Percentiles rank a stretch among this genome's conserved stretches.
These are phyloP conservation scores for Endocladia muricata DNA, from an alignment of 31 red algal genomes.

Conservation along the genomic window DNA sequence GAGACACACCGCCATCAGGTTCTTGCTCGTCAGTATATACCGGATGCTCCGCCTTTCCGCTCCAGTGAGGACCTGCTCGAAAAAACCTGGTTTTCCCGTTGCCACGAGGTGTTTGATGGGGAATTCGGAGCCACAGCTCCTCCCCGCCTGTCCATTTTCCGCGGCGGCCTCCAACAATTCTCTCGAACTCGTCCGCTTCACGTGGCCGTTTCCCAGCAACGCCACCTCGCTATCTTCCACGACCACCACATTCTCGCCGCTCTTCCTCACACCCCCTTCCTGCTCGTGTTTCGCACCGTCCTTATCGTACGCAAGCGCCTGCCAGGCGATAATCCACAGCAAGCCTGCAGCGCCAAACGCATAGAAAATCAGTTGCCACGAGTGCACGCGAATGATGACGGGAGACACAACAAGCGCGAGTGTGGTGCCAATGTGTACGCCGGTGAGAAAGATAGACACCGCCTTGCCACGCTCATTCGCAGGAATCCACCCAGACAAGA, in stretches of 20 bases:
- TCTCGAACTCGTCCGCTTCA: no score
- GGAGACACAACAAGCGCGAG: constrained; percentile 55
- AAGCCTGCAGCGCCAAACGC: constrained; percentile 44
- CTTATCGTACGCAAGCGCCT: constrained; percentile 37
- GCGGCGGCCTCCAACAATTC: neutral
- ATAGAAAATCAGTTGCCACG: constrained; percentile 65
- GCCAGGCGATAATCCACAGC: constrained; percentile 58
- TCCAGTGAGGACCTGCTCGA: neutral
- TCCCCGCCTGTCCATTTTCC: neutral
- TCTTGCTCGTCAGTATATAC: constrained; percentile 23
- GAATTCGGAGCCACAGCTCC: no score
- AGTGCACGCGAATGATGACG: constrained; percentile 28
- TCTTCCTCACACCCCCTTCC: no score
- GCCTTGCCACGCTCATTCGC: constrained; percentile 39
- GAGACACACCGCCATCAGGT: constrained; percentile 23
- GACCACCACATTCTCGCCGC: neutral
- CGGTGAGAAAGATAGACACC: constrained; percentile 35
- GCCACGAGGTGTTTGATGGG: no score
- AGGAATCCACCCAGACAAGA: constrained; percentile 55
- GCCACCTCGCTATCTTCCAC: neutral
- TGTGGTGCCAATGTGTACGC: constrained; percentile 57
- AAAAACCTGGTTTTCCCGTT: neutral
- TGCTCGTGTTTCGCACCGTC: neutral
- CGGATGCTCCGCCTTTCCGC: constrained; percentile 14
- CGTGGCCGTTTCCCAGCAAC: neutral